Evolutionary conservation across 1,139 yeast species (phyloP), one percentile per base, ranked within the genome.

Genomic region (Kodamaea plutei): DNA sequence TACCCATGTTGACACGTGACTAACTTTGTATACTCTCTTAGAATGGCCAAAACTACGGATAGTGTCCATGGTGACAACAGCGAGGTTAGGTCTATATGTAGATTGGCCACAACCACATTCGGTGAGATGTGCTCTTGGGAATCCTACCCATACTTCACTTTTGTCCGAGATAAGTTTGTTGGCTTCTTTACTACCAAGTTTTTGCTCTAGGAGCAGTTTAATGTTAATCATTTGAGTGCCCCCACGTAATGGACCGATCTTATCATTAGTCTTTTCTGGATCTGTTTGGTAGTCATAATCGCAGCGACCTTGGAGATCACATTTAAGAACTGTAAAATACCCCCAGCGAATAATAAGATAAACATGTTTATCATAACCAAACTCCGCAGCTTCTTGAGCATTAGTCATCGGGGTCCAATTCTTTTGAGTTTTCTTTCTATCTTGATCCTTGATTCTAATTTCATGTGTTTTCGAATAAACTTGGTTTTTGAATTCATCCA

Each of bases 361-460:
- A 14, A 66, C 33, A 22, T 39, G 38, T 21, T 47, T 45, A 39
- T 65, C 70, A 37, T 45, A 50, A 17, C 44, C 47, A 28, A 39
- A 30, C 15, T 31, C 32, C 8, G 31, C 30, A 29, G 62, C 47
- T 16, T 47, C 50, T 2, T 24, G 23, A n/a, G 45, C 43, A 36
- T 59, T 55, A 13, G 61, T 37, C 36, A 65, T 54, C 1, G 73
- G 73, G 3, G 69, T 60, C 73, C 73, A 66, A 40, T 66, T 66
- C 42, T 66, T 66, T 38, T 64, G 69, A 8, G 12, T 23, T 6
- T 13, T 12, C 8, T 15, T 12, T 4, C 15, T 10, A 17, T 41
- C 50, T 9, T 39, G 40, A 25, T 51, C 50, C 17, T 54, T 49
- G 17, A 56, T 41, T 21, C 40, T 37, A 16, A 64, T 45, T 36